phyloP scores from a whole-genome alignment of 2,329 filamentous ascomycete species.

The Epichloe sp. region DNA sequence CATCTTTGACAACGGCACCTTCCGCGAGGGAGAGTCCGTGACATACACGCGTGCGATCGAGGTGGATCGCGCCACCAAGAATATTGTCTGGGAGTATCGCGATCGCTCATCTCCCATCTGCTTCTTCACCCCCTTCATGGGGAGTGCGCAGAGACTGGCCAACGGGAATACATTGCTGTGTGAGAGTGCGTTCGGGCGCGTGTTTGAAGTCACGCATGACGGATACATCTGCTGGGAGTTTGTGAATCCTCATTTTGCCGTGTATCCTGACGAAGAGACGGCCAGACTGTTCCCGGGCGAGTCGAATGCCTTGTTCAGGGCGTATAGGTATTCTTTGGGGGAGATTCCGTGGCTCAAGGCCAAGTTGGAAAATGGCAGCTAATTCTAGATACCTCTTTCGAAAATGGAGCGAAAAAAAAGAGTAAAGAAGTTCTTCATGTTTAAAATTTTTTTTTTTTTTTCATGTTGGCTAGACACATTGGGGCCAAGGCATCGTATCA shows the following conservation, averaged over 20 bases:
- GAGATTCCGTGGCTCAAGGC: slow-evolving; percentile 16
- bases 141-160: slow-evolving; percentile 14
- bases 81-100: slow-evolving; percentile 18
- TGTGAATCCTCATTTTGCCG: slow-evolving; percentile 16
- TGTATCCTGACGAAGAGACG: slow-evolving; percentile 13
- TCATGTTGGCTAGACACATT: not conserved
- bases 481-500: not conserved
- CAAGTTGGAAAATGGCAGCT: not conserved
- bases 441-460: not conserved
- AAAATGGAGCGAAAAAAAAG: too few relatives aligned
- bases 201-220: slow-evolving; percentile 16
- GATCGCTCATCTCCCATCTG: slow-evolving; percentile 16
- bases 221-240: slow-evolving; percentile 18
- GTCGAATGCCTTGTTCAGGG: slow-evolving; percentile 17
- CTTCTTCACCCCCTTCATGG: slow-evolving; percentile 20
- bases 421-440: not conserved
- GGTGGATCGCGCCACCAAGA: slow-evolving; percentile 11
- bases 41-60: slow-evolving; percentile 16
- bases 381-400: too few relatives aligned
- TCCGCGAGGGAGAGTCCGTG: slow-evolving; percentile 16
- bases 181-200: slow-evolving; percentile 15
- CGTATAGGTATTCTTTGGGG: slow-evolving; percentile 14
- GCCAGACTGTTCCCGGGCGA: slow-evolving; percentile 15
- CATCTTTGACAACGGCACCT: slow-evolving; percentile 18
- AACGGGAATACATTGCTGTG: slow-evolving; percentile 18